A percentile compares a stretch with the other conserved stretches of the same genome.
Evolutionary conservation across 2,329 filamentous ascomycete genomes (phyloP).

Genomic region (Triangularia setosa): DNA sequence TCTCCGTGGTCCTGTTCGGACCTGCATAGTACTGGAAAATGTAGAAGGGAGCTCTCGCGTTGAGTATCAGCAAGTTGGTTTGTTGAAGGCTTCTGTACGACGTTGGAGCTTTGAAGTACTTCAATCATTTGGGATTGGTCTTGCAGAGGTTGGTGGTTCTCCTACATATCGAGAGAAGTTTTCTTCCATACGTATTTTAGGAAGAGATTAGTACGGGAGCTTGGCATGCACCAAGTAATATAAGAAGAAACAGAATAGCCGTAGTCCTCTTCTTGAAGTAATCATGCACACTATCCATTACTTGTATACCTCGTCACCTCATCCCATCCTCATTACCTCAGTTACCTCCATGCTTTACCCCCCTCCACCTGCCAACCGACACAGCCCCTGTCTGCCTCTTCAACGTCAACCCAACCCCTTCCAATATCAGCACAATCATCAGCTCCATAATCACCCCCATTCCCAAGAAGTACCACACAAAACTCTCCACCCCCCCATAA

Average conservation of each 20-base stretch:
- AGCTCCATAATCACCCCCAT: slow-evolving; percentile 51
- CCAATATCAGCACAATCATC: slow-evolving; percentile 40
- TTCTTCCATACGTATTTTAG: background rate
- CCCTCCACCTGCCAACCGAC: background rate
- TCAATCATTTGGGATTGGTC: too few species aligned
- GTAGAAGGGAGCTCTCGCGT: background rate
- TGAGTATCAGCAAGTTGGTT: background rate
- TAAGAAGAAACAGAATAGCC: background rate
- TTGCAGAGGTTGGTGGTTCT: too few species aligned
- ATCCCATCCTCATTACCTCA: background rate
- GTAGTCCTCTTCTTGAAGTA: background rate
- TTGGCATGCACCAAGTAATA: background rate
- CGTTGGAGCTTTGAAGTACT: too few species aligned
- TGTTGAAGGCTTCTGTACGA: background rate
- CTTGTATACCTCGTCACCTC: background rate
- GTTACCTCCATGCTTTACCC: background rate
- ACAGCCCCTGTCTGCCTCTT: slow-evolving; percentile 17
- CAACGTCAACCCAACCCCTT: slow-evolving; percentile 39
- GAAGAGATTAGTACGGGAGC: background rate
- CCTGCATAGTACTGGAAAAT: background rate
- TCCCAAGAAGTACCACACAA: slow-evolving; percentile 36
- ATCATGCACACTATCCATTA: background rate
- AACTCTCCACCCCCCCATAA: slow-evolving; percentile 36
- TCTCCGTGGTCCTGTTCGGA: too few species aligned
- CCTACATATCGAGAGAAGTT: background rate